phyloP scores from a whole-genome alignment of 805 yeast species.

The Starmerella ratchasimensis region DNA sequence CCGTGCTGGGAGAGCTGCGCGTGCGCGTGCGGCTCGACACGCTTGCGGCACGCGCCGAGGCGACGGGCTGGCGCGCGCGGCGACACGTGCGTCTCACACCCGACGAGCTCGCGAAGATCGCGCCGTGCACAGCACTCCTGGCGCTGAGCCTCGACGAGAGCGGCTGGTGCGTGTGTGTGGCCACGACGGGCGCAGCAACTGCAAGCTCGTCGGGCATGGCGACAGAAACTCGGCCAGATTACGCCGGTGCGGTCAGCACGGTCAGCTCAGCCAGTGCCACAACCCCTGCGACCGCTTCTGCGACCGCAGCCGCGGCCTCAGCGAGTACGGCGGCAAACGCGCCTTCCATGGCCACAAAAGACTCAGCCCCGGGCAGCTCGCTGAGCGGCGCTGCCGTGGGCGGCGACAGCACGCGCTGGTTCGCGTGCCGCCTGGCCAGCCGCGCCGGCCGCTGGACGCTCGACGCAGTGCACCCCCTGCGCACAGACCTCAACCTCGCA shows the following conservation, averaged over 20 bases:
- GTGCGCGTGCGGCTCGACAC: constrained; percentile 38
- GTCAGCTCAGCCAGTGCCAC: too few species aligned
- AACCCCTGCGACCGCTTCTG: too few species aligned
- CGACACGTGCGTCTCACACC: constrained; percentile 38
- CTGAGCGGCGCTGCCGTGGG: too few species aligned
- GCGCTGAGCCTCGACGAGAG: constrained; percentile 27
- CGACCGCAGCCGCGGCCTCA: too few species aligned
- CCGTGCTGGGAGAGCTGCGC: constrained; percentile 34
- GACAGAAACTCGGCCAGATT: too few species aligned
- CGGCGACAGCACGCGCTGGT: constrained; percentile 18
- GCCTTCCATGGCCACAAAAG: too few species aligned
- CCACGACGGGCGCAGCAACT: constrained; percentile 14
- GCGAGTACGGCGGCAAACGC: too few species aligned
- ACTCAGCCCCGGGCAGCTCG: too few species aligned
- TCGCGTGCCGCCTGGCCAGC: constrained; percentile 17
- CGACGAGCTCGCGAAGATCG: constrained; percentile 32
- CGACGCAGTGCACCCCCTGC: constrained; percentile 16
- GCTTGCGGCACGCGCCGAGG: constrained; percentile 38
- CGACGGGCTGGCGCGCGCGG: constrained; percentile 57
- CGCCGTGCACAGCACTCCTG: constrained; percentile 19
- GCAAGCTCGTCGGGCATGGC: constrained; percentile 14
- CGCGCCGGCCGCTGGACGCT: constrained; percentile 19
- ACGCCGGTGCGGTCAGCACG: too few species aligned
- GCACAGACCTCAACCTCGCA: constrained; percentile 5
- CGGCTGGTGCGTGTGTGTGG: constrained; percentile 30